phyloP scores from a whole-genome alignment of 108 stramenopile genomes.

The Ochromonas danica region DNA sequence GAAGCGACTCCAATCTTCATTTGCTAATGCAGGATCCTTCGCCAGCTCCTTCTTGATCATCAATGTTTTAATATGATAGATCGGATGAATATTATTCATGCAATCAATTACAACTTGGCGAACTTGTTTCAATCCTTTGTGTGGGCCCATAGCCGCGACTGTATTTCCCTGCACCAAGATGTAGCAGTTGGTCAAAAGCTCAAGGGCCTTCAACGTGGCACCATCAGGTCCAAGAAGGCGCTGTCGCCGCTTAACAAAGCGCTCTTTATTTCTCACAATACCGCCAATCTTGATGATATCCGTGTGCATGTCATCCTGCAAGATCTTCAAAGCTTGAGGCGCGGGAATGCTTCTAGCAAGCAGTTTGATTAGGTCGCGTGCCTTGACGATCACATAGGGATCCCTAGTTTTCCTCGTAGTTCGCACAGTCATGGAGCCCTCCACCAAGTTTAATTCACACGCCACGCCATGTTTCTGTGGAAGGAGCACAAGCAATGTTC shows the following conservation, averaged over 20 bases:
- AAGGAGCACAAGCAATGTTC: neutral
- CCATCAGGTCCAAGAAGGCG: constrained; percentile 95
- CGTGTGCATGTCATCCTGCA: constrained; percentile 88
- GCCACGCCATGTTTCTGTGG: constrained; percentile 54
- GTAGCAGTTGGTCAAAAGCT: constrained; percentile 93
- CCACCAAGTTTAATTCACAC: constrained; percentile 74
- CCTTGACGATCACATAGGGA: constrained; percentile 95
- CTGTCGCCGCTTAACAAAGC: constrained; percentile 95
- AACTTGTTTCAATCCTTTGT: constrained; percentile 75
- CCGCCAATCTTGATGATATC: constrained; percentile 99
- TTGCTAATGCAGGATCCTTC: constrained; percentile 78
- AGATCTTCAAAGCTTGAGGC: constrained; percentile 85
- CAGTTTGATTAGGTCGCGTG: constrained; percentile 91
- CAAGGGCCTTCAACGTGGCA: constrained; percentile 92
- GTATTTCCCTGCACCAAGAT: constrained; percentile 97
- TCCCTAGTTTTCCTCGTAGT: constrained; percentile 90
- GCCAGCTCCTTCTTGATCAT: constrained; percentile 98
- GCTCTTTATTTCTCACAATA: constrained; percentile 94
- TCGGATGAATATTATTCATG: constrained; percentile 97
- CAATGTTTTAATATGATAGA: constrained; percentile 98
- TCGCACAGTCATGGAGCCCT: constrained; percentile 97
- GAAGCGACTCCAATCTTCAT: constrained; percentile 96
- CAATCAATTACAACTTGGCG: constrained; percentile 93
- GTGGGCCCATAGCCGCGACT: constrained; percentile 81
- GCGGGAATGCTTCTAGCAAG: constrained; percentile 75